Evolutionary conservation across 169 alveolate species (phyloP), one percentile per base, ranked within the genome.

Genomic region (Theileria parva): DNA sequence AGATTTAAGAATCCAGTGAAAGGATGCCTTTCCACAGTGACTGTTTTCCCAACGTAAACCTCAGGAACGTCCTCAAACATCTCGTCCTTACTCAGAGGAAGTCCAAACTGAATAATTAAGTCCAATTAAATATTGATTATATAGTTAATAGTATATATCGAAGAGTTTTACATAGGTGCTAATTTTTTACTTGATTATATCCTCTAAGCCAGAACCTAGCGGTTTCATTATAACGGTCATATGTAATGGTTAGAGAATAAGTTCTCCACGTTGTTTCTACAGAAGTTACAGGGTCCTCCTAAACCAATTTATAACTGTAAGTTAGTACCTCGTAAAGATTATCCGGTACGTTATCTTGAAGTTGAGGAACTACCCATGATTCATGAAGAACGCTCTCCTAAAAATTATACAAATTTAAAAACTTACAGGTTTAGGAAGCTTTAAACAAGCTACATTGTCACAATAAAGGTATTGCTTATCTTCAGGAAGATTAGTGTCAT

Each of bases 121-220:
- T 44, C 12, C 53, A 0, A 44, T 44, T 44, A 44, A 44, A 44
- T 44, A 44, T 44, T 0, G 0, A 44, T 44, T 4, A 44, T 44
- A 8, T 1, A 44, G 53, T 44, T 44, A 44, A 44, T 44, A 44
- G 53, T 44, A 44, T 44, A 44, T 44, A 44, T 4, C 53, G 8
- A 13, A 44, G 15, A 44, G 8, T 11, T 44, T 44, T 7, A 44
- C 12, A 44, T 8, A 44, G 8, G 2, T 4, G 15, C 53, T 44
- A 57, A 57, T 2, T 57, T 53, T 39, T 50, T 55, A 80, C 89
- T 61, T 32, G 66, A 64, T 81, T 67, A 66, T 66, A 81, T 11
- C 89, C 89, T 12, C 70, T 30, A 11, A 84, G 87, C 90, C 90
- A 84, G 44, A 84, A 37, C 63, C 87, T 79, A 11, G 87, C 79